A percentile compares a stretch with the other conserved stretches of the same genome.
Conservation (phyloP, 129 eudicot genomes). For the Silybum marianum region DNA sequence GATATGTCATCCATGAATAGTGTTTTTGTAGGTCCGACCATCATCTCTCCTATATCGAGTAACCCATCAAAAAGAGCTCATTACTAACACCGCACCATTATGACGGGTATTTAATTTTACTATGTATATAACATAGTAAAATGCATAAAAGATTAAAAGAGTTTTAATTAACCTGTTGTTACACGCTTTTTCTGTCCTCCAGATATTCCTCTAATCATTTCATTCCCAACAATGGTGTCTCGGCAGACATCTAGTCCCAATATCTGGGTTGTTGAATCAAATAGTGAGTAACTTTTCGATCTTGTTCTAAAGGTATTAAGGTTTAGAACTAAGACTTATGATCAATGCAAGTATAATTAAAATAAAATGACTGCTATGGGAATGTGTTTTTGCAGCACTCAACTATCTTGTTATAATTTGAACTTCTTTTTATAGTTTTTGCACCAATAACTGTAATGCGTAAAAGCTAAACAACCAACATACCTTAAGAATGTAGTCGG, state of each 20-base stretch:
- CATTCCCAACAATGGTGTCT: slow-evolving; percentile 86
- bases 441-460: background rate
- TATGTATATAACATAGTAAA: background rate
- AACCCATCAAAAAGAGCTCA: background rate
- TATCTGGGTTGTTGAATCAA: slow-evolving; percentile 7
- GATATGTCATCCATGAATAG: slow-evolving; percentile 97
- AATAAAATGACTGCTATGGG: no score
- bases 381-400: no score
- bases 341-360: no score
- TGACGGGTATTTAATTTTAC: background rate
- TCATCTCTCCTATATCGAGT: slow-evolving; percentile 64
- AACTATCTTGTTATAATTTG: background rate
- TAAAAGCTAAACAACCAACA: background rate
- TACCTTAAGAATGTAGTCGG: slow-evolving; percentile 80
- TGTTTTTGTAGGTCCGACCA: slow-evolving; percentile 84
- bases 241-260: slow-evolving; percentile 79
- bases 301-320: background rate
- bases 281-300: background rate
- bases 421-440: background rate
- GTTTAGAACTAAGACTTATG: no score
- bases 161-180: slow-evolving; percentile 47
- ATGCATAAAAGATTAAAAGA: background rate
- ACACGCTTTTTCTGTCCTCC: slow-evolving; percentile 92
- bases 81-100: background rate
- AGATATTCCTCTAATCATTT: slow-evolving; percentile 83